phyloP scores from a whole-genome alignment of 441 rosid genomes.

The Eruca vesicaria region DNA sequence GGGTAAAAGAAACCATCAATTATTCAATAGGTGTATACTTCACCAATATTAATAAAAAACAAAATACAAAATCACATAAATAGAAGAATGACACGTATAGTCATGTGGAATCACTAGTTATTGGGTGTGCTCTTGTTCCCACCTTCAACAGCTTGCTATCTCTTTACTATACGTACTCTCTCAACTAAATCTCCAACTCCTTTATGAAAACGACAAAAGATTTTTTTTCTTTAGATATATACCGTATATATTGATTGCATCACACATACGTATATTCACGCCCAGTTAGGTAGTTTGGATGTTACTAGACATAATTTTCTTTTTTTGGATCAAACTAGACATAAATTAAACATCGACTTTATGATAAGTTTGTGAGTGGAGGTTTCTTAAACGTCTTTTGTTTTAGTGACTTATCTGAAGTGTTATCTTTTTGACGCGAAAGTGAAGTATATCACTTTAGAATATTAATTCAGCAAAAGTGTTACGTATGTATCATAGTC shows the following conservation, averaged over 20 bases:
- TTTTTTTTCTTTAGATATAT: not conserved
- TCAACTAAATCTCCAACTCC: slow-evolving; percentile 19
- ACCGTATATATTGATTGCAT: not conserved
- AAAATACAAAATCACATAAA: not conserved
- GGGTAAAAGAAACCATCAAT: too few species aligned
- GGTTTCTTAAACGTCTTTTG: not conserved
- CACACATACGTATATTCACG: slow-evolving; percentile 4
- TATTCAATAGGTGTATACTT: too few species aligned
- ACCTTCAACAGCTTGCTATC: slow-evolving; percentile 20
- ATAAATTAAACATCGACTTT: not conserved
- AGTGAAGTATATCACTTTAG: not conserved
- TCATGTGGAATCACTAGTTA: slow-evolving; percentile 22
- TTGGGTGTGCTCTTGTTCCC: slow-evolving; percentile 30
- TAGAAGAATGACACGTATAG: slow-evolving; percentile 32
- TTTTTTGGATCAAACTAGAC: too few species aligned
- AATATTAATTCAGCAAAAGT: not conserved
- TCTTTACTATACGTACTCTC: slow-evolving; percentile 13
- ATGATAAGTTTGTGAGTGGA: not conserved
- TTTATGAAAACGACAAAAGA: not conserved
- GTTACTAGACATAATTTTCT: not conserved
- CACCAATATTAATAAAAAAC: not conserved
- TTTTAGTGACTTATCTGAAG: not conserved
- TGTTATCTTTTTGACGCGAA: not conserved
- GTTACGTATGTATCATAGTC: not conserved
- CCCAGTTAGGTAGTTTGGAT: not conserved